Conservation (phyloP, 306 rosid genomes). For the Mimosa bimucronata region DNA sequence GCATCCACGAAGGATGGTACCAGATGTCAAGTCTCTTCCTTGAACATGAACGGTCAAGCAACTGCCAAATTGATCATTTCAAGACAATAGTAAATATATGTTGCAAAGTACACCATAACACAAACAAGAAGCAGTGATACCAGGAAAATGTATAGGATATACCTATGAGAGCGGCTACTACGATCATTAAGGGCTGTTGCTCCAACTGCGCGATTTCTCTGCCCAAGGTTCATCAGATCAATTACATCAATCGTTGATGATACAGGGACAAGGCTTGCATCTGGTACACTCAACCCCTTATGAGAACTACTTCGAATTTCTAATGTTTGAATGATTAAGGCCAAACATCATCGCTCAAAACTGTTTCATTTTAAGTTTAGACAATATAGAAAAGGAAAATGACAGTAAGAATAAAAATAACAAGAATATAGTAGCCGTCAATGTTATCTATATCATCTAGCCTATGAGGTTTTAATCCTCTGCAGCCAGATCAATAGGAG, state of each 20-base stretch:
- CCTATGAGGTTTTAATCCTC: conserved; percentile 5
- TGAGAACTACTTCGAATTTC: conserved; percentile 91
- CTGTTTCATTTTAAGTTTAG: conserved; percentile 21
- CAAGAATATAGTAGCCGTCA: neutral
- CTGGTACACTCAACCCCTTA: conserved; percentile 87
- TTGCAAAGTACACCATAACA: conserved; percentile 2
- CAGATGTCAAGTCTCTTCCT: conserved; percentile 95
- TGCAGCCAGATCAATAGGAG: conserved; percentile 10
- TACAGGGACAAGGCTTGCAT: conserved; percentile 78
- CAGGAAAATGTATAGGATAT: conserved; percentile 12
- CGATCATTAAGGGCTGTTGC: conserved; percentile 97
- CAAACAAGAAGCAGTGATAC: conserved; percentile 19
- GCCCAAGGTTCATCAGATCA: conserved; percentile 92
- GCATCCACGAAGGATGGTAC: conserved; percentile 75
- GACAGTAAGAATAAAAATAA: neutral
- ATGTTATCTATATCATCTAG: conserved; percentile 5
- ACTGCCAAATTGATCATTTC: conserved; percentile 57
- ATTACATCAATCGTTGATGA: conserved; percentile 86
- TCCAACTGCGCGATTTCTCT: conserved; percentile 88
- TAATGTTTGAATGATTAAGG: conserved; percentile 69
- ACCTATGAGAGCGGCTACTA: conserved; percentile 99
- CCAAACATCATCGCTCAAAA: conserved; percentile 30
- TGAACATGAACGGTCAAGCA: conserved; percentile 98
- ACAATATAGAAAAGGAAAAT: neutral
- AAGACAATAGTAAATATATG: conserved; percentile 28